Conservation (phyloP, 495 filamentous ascomycete genomes). For the Lophiotrema nucula region DNA sequence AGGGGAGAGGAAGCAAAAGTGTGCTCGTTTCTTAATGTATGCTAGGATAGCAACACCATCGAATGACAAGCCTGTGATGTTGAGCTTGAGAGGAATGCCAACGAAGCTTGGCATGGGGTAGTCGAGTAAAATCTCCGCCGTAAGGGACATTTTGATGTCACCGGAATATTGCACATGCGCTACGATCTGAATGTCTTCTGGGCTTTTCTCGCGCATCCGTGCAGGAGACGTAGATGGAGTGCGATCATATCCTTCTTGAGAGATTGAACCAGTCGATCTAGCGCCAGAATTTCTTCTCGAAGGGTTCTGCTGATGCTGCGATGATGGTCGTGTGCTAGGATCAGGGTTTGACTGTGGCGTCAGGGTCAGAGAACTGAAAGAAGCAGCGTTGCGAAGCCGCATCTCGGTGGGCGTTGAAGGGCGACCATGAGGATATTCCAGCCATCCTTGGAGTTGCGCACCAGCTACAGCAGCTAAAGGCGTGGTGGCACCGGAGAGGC, state of each 20-base stretch:
- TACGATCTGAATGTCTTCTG: conserved; percentile 78
- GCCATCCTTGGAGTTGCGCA: conserved; percentile 56
- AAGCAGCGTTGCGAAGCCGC: conserved; percentile 32
- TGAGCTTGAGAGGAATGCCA: conserved; percentile 83
- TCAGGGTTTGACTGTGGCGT: conserved; percentile 38
- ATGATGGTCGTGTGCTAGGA: conserved; percentile 38
- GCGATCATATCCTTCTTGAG: conserved; percentile 12
- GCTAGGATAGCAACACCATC: conserved; percentile 91
- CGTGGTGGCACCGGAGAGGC: conserved; percentile 79
- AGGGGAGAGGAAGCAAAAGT: conserved; percentile 87
- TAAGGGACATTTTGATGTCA: conserved; percentile 79
- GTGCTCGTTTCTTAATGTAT: conserved; percentile 76
- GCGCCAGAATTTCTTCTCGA: conserved; percentile 17
- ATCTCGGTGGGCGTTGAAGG: conserved; percentile 22
- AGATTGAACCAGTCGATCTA: conserved; percentile 14
- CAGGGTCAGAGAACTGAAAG: conserved; percentile 38
- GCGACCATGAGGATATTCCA: conserved; percentile 29
- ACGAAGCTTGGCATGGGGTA: conserved; percentile 98
- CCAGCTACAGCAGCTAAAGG: conserved; percentile 86
- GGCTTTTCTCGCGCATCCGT: conserved; percentile 36
- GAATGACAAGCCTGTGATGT: conserved; percentile 90
- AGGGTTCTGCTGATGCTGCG: conserved; percentile 34
- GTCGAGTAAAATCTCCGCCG: conserved; percentile 91
- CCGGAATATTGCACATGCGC: conserved; percentile 86
- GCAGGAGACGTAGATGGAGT: conserved; percentile 34